A percentile compares a stretch with the other conserved stretches of the same genome.
Evolutionary conservation across 2,329 filamentous ascomycete genomes (phyloP).

Genomic region (Exophiala calicioides): DNA sequence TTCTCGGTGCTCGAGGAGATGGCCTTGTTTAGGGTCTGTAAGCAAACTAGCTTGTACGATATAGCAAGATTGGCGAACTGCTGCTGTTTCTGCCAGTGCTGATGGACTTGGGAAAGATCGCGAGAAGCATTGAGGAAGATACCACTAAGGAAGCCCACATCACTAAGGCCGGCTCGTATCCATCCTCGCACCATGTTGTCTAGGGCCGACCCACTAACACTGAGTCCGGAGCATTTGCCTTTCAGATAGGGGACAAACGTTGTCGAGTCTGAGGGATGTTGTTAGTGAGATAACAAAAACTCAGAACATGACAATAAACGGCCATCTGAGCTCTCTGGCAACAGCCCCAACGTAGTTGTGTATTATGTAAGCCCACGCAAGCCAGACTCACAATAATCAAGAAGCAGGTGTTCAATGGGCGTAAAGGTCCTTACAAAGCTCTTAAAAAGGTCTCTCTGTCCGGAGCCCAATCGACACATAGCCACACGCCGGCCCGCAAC

Average conservation of each 20-base stretch:
- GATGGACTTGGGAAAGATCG: background rate
- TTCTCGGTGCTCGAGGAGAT: background rate
- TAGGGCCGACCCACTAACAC: background rate
- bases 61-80: background rate
- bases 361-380: too few species aligned
- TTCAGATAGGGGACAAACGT: background rate
- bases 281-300: background rate
- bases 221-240: too few species aligned
- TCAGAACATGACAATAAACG: background rate
- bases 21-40: background rate
- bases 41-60: constrained; percentile 2
- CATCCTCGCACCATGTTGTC: background rate
- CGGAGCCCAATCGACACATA: too few species aligned
- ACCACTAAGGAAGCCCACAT: background rate
- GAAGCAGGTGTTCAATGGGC: constrained; percentile 1
- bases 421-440: constrained; percentile 2
- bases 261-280: background rate
- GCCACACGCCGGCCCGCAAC: too few species aligned
- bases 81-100: constrained; percentile 1
- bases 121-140: background rate
- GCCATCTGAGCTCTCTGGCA: too few species aligned
- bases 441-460: background rate
- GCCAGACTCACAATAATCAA: background rate
- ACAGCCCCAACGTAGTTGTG: too few species aligned
- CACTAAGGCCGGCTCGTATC: background rate